Evolutionary conservation across 2,329 filamentous ascomycete genomes (phyloP), one percentile per base, ranked within the genome.

Genomic region (Lasiodiplodia sp.): DNA sequence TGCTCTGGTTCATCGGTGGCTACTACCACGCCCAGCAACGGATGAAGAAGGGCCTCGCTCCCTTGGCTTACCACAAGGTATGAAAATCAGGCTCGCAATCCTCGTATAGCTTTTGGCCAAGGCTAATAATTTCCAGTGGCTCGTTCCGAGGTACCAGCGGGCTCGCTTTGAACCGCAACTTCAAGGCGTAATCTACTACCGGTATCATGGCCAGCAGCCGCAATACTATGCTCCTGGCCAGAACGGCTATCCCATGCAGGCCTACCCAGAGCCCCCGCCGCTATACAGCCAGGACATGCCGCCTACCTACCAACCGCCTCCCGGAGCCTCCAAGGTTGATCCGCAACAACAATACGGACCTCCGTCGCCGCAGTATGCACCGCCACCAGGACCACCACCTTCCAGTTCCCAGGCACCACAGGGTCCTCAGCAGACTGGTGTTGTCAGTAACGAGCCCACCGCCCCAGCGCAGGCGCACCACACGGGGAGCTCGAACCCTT

Each of bases 21-120:
- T 91, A 91, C 78, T 80, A 87, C 57, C 92, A 95, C 79, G 92
- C 92, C 56, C 87, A 87, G 77, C 80, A 81, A 56, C 85, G 92
- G 57, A 83, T 94, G 71, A 84, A 82, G 70, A 90, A 89, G 77
- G 91, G 91, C 1, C 82, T 89, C 47, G 82, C 84, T 21, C 90
- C 92, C 18, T 79, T 94, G 44, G 80, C 79, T 70, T 95, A 95
- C 76, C 92, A 96, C 79, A 83, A 89, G 67, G 78, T 81, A 76
- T 25, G 66, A n/a, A 40, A 14, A 38, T 8, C 18, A 18, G 16
- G 28, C 18, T 52, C 38, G 25, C 7, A 8, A 25, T 11, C 52
- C 16, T 44, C 37, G 16, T 40, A 47, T 49, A 34, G 31, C 31
- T 7, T 52, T 38, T 47, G 14, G 12, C 31, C 12, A 53, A 52